A percentile compares a stretch with the other conserved stretches of the same genome.
Conservation (phyloP, 768 basidiomycete genomes). For the Chalciporus sphaerocephalus region DNA sequence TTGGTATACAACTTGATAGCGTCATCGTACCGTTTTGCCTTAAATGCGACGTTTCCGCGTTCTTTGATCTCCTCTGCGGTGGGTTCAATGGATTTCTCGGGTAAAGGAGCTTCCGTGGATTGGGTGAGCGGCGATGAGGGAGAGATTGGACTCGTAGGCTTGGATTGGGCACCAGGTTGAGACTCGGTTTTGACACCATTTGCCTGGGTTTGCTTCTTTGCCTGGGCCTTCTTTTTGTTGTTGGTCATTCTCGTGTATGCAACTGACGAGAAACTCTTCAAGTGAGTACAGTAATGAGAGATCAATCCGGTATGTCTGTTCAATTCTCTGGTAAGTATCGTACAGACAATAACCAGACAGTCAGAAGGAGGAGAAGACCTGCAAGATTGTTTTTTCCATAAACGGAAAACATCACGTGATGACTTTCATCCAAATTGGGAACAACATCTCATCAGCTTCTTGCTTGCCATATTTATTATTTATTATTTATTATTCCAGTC, state of each 20-base stretch:
- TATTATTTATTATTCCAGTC: neutral
- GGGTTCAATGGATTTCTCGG: slow-evolving; percentile 32
- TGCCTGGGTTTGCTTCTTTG: slow-evolving; percentile 28
- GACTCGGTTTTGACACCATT: slow-evolving; percentile 21
- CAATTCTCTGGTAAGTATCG: neutral
- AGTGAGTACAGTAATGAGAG: slow-evolving; percentile 11
- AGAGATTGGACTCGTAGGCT: slow-evolving; percentile 16
- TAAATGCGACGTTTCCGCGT: slow-evolving; percentile 72
- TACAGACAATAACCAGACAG: neutral
- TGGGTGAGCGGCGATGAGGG: slow-evolving; percentile 11
- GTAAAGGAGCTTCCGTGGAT: slow-evolving; percentile 7
- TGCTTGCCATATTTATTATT: neutral
- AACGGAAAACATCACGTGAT: slow-evolving; percentile 13
- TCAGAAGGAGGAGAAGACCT: neutral
- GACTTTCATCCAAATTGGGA: slow-evolving; percentile 1
- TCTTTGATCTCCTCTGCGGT: slow-evolving; percentile 61
- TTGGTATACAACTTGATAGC: slow-evolving; percentile 73
- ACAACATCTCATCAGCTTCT: slow-evolving; percentile 5
- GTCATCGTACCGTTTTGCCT: slow-evolving; percentile 55
- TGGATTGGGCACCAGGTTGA: slow-evolving; percentile 2
- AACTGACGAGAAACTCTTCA: neutral
- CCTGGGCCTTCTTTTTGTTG: slow-evolving; percentile 30
- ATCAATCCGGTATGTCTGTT: neutral
- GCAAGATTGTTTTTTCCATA: slow-evolving; percentile 6
- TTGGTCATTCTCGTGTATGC: slow-evolving; percentile 24